Evolutionary conservation across 140 eudicot genomes (phyloP), one percentile per base, ranked within the genome.

Genomic region (Senecio squalidus): DNA sequence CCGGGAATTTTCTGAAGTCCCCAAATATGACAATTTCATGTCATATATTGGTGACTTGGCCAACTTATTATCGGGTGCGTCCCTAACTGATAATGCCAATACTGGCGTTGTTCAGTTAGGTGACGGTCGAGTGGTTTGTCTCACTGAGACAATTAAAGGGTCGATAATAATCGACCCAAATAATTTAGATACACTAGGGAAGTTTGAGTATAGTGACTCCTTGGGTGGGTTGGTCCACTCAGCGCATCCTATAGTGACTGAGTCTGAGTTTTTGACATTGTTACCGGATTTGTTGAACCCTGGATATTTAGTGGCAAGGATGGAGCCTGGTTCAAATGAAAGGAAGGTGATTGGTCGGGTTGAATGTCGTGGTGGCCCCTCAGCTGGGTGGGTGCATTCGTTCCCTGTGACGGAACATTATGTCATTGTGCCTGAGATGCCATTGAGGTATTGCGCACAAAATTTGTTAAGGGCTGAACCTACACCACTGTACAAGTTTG

Each of bases 361-460:
- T 34, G 61, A 67, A 16, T 92, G 99, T 50, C 79, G 94, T 46
- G 95, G 89, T 18, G 96, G 99, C 22, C 96, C 99, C 2, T 56
- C 95, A 0, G 82, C 96, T 0, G 99, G 99, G 1, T 92, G 99
- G 99, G 99, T 88, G 70, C 99, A 92, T 62, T 92, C 99, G 27
- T 92, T 92, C 50, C 96, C 99, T 0, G 88, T 92, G 62, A 92
- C 96, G 0, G 99, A 92, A 55, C 85, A 88, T 72, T 92, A 87
- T 53, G 77, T 92, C 44, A 55, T 92, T 33, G 94, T 88, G 65
- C 95, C 99, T 27, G 99, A 92, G 76, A 92, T 92, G 99, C 89
- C 99, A 10, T 75, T 92, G 44, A 80, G 99, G 63, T 92, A 92
- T 80, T 87, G 95, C 78, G 95, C 84, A 18, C 87, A 80, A 52